A percentile compares a stretch with the other conserved stretches of the same genome.
These are phyloP conservation scores for Guadua angustifolia DNA, from an alignment of 176 grass and related monocot species.

Conservation along the genomic window DNA sequence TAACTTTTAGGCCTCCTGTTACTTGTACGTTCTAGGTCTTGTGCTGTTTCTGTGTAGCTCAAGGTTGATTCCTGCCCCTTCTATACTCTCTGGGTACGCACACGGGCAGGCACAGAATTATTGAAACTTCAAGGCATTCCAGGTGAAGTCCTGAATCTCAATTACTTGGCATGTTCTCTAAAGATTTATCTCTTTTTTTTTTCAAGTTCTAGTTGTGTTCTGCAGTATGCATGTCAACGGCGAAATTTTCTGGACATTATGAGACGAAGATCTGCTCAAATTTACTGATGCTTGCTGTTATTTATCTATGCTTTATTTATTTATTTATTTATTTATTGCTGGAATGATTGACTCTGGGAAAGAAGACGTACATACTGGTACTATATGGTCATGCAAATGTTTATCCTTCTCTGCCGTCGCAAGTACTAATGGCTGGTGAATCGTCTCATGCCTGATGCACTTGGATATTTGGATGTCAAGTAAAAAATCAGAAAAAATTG, in stretches of 20 bases:
- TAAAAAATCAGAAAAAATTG: neutral
- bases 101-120: neutral
- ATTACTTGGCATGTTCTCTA: neutral
- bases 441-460: neutral
- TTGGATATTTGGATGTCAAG: neutral
- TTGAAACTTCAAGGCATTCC: neutral
- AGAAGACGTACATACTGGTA: neutral
- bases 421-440: neutral
- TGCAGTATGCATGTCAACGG: neutral
- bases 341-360: neutral
- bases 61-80: neutral
- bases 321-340: neutral
- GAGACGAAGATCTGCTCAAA: neutral
- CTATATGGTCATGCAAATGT: neutral
- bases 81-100: neutral
- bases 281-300: neutral
- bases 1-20: constrained; percentile 1
- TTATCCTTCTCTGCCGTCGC: neutral
- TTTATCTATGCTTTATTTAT: neutral
- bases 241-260: neutral
- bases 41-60: neutral
- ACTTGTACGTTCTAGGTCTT: neutral
- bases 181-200: neutral
- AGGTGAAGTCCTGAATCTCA: neutral
- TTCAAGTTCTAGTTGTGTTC: neutral